A percentile compares a stretch with the other conserved stretches of the same genome.
Evolutionary conservation across 108 stramenopile species (phyloP).

Genomic region (Nannochloropsis salina): DNA sequence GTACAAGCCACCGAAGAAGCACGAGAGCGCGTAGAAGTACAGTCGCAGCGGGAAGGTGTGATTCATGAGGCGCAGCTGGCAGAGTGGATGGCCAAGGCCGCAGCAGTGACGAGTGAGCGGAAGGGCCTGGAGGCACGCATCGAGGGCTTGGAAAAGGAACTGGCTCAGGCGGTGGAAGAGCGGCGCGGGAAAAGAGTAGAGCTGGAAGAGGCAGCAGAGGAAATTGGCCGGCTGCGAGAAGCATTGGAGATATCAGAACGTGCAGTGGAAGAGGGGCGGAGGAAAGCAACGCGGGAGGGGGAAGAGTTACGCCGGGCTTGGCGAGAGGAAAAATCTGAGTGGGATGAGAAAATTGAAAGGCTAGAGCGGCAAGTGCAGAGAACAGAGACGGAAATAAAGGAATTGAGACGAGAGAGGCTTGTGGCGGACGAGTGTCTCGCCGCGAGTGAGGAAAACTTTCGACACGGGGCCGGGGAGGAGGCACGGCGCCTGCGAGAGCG

Average conservation of each 20-base stretch:
- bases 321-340: neutral
- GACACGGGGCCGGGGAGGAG: neutral
- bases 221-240: neutral
- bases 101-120: neutral
- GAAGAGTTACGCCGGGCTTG: neutral
- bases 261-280: neutral
- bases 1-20: neutral
- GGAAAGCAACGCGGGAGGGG: neutral
- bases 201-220: neutral
- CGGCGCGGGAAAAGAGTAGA: neutral
- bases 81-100: slow-evolving; percentile 7
- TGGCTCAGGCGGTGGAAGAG: neutral
- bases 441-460: neutral
- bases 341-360: neutral
- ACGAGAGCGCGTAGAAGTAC: neutral
- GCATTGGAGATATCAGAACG: neutral
- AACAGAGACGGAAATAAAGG: neutral
- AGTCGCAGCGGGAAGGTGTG: neutral
- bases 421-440: neutral
- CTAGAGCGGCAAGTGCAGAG: neutral
- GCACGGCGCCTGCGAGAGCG: neutral
- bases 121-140: neutral
- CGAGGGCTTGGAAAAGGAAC: neutral
- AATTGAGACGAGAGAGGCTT: neutral
- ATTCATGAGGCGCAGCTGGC: neutral